phyloP scores from a whole-genome alignment of 495 filamentous ascomycete species.

The Annulohypoxylon stygium region DNA sequence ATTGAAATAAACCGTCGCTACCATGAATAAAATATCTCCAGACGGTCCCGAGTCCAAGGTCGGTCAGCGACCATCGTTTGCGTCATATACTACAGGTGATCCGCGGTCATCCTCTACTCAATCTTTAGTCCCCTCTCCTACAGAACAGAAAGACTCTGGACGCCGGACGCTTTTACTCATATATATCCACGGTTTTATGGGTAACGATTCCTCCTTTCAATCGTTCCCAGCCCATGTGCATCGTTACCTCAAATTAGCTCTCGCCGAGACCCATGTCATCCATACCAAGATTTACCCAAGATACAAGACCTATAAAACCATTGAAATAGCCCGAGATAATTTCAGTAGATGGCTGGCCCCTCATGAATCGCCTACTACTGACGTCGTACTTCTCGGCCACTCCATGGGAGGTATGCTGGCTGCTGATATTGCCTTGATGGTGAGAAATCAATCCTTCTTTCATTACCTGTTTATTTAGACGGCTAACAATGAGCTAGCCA shows the following conservation, averaged over 20 bases:
- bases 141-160: constrained; percentile 51
- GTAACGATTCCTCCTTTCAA: constrained; percentile 87
- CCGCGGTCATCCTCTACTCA: constrained; percentile 74
- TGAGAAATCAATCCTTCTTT: constrained; percentile 45
- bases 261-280: constrained; percentile 80
- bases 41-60: constrained; percentile 9
- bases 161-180: constrained; percentile 80
- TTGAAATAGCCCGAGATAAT: constrained; percentile 79
- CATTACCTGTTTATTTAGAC: constrained; percentile 10
- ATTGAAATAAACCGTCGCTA: constrained; percentile 7
- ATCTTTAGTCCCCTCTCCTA: constrained; percentile 67
- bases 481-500: constrained; percentile 44
- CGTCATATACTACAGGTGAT: constrained; percentile 52
- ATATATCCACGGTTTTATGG: constrained; percentile 95
- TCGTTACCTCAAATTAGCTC: constrained; percentile 73
- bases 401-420: constrained; percentile 90
- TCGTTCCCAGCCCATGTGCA: constrained; percentile 91
- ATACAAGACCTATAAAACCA: constrained; percentile 83
- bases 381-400: constrained; percentile 88
- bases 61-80: constrained; percentile 3
- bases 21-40: constrained; percentile 26
- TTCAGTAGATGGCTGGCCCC: constrained; percentile 88
- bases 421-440: constrained; percentile 81
- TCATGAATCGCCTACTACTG: constrained; percentile 78
- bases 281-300: constrained; percentile 93